A percentile compares a stretch with the other conserved stretches of the same genome.
Conservation (phyloP, 805 yeast genomes). For the Candida hispaniensis region DNA sequence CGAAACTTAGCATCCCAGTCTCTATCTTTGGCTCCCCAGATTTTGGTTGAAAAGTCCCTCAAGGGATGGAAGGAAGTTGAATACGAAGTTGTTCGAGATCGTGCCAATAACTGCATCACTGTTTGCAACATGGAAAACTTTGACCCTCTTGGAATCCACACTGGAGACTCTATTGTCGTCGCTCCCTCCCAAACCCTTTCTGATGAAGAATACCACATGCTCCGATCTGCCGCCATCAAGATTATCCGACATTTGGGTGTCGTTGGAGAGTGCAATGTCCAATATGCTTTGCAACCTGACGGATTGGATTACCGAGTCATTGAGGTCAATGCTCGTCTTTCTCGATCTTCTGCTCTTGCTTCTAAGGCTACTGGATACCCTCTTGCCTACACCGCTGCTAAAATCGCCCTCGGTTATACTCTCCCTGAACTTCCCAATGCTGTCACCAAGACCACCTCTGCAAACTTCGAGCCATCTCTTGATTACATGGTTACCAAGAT, state of each 20-base stretch:
- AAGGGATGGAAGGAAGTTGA: slow-evolving; percentile 99
- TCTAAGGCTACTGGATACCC: slow-evolving; percentile 99
- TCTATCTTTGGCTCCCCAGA: slow-evolving; percentile 83
- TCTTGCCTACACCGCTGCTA: slow-evolving; percentile 96
- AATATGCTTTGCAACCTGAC: slow-evolving; percentile 91
- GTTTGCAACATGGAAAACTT: slow-evolving; percentile 99
- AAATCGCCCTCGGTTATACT: slow-evolving; percentile 89
- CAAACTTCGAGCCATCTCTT: slow-evolving; percentile 92
- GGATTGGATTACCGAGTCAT: slow-evolving; percentile 92
- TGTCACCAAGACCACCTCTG: slow-evolving; percentile 90
- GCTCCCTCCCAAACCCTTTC: slow-evolving; percentile 97
- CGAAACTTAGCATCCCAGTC: slow-evolving; percentile 83
- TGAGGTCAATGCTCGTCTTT: slow-evolving; percentile 94
- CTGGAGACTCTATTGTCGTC: slow-evolving; percentile 98
- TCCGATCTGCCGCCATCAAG: slow-evolving; percentile 93
- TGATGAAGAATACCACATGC: slow-evolving; percentile 96
- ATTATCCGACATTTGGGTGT: slow-evolving; percentile 96
- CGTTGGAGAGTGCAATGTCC: slow-evolving; percentile 98
- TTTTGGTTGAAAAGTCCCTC: slow-evolving; percentile 88
- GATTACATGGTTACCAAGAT: slow-evolving; percentile 95
- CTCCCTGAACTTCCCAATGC: slow-evolving; percentile 93
- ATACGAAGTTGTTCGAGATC: slow-evolving; percentile 95
- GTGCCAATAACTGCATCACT: slow-evolving; percentile 93
- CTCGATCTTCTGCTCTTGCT: slow-evolving; percentile 95
- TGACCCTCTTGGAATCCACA: slow-evolving; percentile 95